Conservation (phyloP, 148 eudicot genomes). For the Rhododendron molle region DNA sequence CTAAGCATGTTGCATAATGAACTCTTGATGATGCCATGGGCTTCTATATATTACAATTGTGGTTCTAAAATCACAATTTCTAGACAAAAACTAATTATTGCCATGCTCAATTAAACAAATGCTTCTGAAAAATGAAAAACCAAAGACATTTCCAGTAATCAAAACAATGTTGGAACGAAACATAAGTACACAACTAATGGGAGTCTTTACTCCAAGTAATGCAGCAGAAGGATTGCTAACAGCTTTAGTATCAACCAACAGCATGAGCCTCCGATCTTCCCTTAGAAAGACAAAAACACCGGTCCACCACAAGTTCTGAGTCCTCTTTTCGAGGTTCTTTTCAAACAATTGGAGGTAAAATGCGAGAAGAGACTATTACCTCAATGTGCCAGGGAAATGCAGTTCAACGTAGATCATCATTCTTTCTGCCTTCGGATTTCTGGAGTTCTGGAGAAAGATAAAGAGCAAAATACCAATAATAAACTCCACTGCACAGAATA, state of each 20-base stretch:
- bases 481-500: background rate
- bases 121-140: background rate
- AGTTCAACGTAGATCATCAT: background rate
- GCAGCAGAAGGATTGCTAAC: slow-evolving; percentile 2
- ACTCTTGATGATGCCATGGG: background rate
- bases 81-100: background rate
- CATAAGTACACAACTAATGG: background rate
- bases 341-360: background rate
- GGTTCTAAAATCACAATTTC: background rate
- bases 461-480: background rate
- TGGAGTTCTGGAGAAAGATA: background rate
- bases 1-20: background rate
- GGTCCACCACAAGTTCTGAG: background rate
- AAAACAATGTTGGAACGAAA: background rate
- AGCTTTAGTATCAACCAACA: background rate
- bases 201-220: slow-evolving; percentile 11
- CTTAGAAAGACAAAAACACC: background rate
- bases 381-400: slow-evolving; percentile 8
- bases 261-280: background rate
- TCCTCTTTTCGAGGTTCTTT: background rate
- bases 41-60: background rate
- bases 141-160: background rate
- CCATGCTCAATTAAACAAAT: background rate
- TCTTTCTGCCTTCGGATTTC: background rate
- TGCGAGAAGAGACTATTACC: background rate